A percentile compares a stretch with the other conserved stretches of the same genome.
phyloP scores from a whole-genome alignment of 139 green algal species.

The Chlorella vulgaris region DNA sequence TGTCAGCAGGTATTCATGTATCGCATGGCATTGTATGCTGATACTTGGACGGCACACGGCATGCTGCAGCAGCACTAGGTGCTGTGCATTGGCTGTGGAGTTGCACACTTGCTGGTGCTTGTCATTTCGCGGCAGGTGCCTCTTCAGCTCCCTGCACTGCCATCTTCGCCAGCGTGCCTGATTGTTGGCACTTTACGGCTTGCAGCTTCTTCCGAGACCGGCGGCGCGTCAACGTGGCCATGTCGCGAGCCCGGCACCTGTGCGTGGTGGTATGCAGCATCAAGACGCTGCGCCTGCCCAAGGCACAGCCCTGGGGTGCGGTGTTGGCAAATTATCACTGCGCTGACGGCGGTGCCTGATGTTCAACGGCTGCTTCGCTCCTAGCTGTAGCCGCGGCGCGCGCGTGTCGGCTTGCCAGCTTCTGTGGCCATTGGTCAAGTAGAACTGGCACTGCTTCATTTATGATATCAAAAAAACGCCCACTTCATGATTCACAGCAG shows the following conservation, averaged over 20 bases:
- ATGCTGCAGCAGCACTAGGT: not conserved
- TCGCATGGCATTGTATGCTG: too few species aligned
- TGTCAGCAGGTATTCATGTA: too few species aligned
- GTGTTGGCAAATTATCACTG: conserved; percentile 14
- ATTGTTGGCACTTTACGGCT: not conserved
- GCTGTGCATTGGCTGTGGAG: not conserved
- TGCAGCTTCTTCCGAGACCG: conserved; percentile 26
- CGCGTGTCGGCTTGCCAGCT: not conserved
- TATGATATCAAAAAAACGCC: too few species aligned
- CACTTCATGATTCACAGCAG: too few species aligned
- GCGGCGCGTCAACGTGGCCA: conserved; percentile 21
- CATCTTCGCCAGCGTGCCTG: not conserved
- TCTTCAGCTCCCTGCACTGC: not conserved
- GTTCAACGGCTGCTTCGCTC: not conserved
- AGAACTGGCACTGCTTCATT: not conserved
- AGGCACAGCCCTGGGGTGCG: conserved; percentile 9
- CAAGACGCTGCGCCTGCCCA: not conserved
- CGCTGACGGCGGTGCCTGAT: not conserved
- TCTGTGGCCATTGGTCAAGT: not conserved
- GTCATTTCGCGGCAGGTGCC: not conserved
- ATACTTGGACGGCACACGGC: not conserved
- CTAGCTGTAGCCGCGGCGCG: not conserved
- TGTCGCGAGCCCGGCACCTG: conserved; percentile 15
- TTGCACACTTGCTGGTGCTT: not conserved
- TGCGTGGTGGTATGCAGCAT: not conserved